Base-by-base conservation (phyloP, 2,329 filamentous ascomycete species). In the Aspergillus viridinutans region DNA sequence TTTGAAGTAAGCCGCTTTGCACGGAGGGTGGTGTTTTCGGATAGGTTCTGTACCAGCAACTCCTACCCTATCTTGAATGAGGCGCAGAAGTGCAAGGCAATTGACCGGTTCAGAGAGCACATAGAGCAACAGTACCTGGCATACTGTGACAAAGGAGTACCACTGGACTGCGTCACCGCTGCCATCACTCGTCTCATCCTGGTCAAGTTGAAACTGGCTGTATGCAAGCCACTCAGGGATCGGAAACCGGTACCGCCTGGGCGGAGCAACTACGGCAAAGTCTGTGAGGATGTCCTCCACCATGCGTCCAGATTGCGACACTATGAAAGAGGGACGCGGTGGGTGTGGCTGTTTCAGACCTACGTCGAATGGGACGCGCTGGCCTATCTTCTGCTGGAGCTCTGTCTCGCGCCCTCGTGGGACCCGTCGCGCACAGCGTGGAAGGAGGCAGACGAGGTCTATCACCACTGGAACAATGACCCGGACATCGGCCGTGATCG, bases 311-410 rank as follows among this genome's bases (percentile, higher is more conserved):
- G 20, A 1, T 43, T 69, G 6, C 52, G 61, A 25, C 28, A 45
- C 4, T 58, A 62, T 45, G 59, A 64, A 28, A 59, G 53, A 1
- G 55, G 58, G 1, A 54, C 49, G 32, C 55, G 55, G 20, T 66
- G 62, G 64, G 42, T 63, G 3, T 67, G 64, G 64, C 49, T 57
- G 12, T 60, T 65, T n/a, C 62, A 64, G 50, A 62, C 49, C 1
- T 58, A 66, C 35, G 23, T 64, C 4, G 62, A 67, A 28, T 65
- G 64, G 62, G 64, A 65, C 35, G 58, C 58, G 2, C 45, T 66
- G 20, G 48, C 47, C 2, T 60, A 58, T 49, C 42, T 67, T 8
- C 53, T 63, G 1, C 49, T 55, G 3, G 32, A 56, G 20, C 32
- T 64, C 4, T 61, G 61, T n/a, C 23, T 58, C 2, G 38, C n/a